Evolutionary conservation across 192 early-diverging fungal species (phyloP).

Genomic region (Coemansia furcata): DNA sequence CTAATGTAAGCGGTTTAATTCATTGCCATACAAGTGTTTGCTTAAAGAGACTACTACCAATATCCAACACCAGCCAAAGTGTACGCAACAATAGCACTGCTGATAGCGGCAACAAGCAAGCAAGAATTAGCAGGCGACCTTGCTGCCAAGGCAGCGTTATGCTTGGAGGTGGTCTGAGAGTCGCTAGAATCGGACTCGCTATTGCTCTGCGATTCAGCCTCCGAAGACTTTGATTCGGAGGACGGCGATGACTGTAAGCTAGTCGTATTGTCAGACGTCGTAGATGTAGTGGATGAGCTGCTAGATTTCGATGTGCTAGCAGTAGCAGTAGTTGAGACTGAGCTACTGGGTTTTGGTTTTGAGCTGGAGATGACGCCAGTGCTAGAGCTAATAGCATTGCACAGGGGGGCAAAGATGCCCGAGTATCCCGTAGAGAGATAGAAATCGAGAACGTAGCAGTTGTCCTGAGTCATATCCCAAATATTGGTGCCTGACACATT

Average conservation of each 20-base stretch:
- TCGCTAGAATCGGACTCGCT: neutral
- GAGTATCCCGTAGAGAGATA: constrained; percentile 39
- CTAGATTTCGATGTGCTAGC: neutral
- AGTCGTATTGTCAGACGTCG: neutral
- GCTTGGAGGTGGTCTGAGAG: neutral
- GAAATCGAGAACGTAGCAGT: constrained; percentile 51
- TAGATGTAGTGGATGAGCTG: neutral
- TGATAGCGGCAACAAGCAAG: neutral
- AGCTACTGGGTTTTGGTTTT: neutral
- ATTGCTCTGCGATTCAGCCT: neutral
- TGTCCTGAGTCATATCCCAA: constrained; percentile 50
- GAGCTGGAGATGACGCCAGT: neutral
- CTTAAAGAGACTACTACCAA: neutral
- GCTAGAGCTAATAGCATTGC: neutral
- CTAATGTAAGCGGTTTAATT: no score
- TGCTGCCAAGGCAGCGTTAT: neutral
- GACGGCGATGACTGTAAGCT: neutral
- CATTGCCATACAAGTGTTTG: neutral
- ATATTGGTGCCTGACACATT: constrained; percentile 22
- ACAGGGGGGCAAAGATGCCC: constrained; percentile 18
- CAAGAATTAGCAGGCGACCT: neutral
- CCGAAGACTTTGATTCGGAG: neutral
- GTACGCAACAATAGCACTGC: neutral
- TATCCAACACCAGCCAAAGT: neutral
- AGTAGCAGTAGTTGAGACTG: neutral